A percentile compares a stretch with the other conserved stretches of the same genome.
phyloP scores from a whole-genome alignment of 2,329 filamentous ascomycete genomes.

The Cercospora sp. region DNA sequence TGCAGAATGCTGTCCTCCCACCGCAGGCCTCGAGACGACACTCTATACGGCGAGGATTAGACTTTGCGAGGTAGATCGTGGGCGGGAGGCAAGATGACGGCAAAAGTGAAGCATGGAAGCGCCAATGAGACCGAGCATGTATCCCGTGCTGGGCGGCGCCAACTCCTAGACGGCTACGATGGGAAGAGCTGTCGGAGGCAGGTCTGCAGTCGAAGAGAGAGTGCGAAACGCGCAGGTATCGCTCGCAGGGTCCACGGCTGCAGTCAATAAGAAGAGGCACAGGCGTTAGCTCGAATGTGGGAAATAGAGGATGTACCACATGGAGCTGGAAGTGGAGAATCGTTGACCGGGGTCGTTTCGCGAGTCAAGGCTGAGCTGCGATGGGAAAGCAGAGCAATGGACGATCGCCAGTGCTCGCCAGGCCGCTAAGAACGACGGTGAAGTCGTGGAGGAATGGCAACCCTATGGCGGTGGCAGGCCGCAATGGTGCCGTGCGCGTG shows the following conservation, averaged over 20 bases:
- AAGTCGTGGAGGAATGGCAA: constrained; percentile 8
- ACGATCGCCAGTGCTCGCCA: constrained; percentile 15
- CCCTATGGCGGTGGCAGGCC: background rate
- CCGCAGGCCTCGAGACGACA: background rate
- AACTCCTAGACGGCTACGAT: constrained; percentile 7
- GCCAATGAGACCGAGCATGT: constrained; percentile 4
- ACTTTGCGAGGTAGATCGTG: background rate
- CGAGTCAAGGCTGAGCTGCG: constrained; percentile 15
- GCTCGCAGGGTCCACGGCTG: constrained; percentile 14
- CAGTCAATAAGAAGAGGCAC: constrained; percentile 16
- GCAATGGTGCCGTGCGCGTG: constrained; percentile 8
- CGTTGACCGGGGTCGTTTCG: constrained; percentile 6
- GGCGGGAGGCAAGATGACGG: constrained; percentile 6
- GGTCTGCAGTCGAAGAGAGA: background rate
- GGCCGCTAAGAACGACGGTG: constrained; percentile 17
- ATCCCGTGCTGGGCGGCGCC: background rate
- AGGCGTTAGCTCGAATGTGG: constrained; percentile 16
- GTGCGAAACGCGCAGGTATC: background rate
- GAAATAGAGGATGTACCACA: background rate
- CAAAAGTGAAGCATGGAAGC: background rate
- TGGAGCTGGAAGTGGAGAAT: constrained; percentile 7
- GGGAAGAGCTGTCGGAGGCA: background rate
- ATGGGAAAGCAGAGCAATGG: constrained; percentile 5
- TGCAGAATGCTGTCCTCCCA: background rate
- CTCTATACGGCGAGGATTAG: constrained; percentile 5